Evolutionary conservation across 371 early-diverging fungal species (phyloP).

Genomic region (Thermomucor indicae-seudaticae): DNA sequence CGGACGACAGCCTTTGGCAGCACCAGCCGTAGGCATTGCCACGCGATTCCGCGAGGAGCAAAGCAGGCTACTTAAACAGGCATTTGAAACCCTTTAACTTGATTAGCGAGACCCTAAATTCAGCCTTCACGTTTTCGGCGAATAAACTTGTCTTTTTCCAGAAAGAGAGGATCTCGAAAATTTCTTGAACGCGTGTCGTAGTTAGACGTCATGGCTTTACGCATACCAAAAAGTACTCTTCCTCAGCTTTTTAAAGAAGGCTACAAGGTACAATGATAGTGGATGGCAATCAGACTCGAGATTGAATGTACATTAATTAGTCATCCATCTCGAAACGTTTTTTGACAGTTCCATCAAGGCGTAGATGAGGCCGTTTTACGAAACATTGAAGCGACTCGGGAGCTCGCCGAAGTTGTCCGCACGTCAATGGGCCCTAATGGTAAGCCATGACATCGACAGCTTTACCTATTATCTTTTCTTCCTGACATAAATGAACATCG

Average conservation of each 20-base stretch:
- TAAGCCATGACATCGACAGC: slow-evolving; percentile 24
- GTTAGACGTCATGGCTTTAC: slow-evolving; percentile 98
- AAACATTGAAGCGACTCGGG: slow-evolving; percentile 92
- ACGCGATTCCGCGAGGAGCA: slow-evolving; percentile 31
- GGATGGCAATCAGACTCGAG: not conserved
- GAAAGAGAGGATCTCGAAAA: no score
- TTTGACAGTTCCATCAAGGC: slow-evolving; percentile 84
- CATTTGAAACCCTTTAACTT: no score
- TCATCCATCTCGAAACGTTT: not conserved
- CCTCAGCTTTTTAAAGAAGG: slow-evolving; percentile 95
- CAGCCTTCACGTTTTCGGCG: no score
- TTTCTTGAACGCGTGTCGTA: no score
- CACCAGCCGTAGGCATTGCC: slow-evolving; percentile 74
- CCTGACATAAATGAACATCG: not conserved
- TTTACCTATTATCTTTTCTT: not conserved
- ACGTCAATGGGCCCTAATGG: slow-evolving; percentile 98
- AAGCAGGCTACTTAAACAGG: slow-evolving; percentile 26
- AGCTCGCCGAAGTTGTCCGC: slow-evolving; percentile 87
- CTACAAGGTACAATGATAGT: slow-evolving; percentile 69
- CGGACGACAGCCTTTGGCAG: slow-evolving; percentile 69
- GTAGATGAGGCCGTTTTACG: slow-evolving; percentile 94
- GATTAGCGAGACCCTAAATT: no score
- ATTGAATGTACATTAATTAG: not conserved
- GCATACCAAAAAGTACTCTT: slow-evolving; percentile 86
- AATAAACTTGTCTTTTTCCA: no score